Percentiles rank a stretch among this genome's conserved stretches.
These are phyloP conservation scores for Suhomyces choctaworum DNA, from an alignment of 1,139 yeast species.

Conservation along the genomic window DNA sequence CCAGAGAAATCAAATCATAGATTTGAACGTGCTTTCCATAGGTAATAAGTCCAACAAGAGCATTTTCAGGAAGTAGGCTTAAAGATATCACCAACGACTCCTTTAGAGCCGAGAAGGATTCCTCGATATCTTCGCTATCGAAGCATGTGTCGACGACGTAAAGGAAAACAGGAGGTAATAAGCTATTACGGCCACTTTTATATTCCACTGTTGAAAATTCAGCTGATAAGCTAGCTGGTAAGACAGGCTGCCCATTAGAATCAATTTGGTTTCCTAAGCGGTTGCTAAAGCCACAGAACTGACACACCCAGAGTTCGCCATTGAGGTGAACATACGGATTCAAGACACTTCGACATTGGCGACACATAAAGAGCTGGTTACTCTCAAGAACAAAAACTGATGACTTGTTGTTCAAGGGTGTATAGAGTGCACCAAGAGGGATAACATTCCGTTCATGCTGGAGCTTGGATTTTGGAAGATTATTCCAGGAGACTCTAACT, in stretches of 20 bases:
- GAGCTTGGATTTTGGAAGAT: slow-evolving; percentile 61
- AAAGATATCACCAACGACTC: slow-evolving; percentile 56
- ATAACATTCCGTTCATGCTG: slow-evolving; percentile 60
- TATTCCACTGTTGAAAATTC: slow-evolving; percentile 61
- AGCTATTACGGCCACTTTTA: slow-evolving; percentile 44
- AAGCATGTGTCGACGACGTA: slow-evolving; percentile 70
- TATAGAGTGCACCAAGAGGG: slow-evolving; percentile 65
- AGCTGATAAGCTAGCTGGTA: slow-evolving; percentile 40
- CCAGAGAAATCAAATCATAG: slow-evolving; percentile 51
- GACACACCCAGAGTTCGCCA: slow-evolving; percentile 61
- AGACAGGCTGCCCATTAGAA: slow-evolving; percentile 16
- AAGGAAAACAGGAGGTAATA: slow-evolving; percentile 54
- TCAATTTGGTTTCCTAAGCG: slow-evolving; percentile 27
- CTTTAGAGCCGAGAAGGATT: slow-evolving; percentile 48
- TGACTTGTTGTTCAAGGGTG: slow-evolving; percentile 60
- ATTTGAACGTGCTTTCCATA: slow-evolving; percentile 67
- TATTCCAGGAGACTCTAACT: slow-evolving; percentile 87
- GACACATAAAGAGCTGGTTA: slow-evolving; percentile 43
- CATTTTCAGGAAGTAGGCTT: slow-evolving; percentile 58
- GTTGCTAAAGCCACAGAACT: slow-evolving; percentile 59
- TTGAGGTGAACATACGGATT: slow-evolving; percentile 53
- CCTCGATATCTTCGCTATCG: slow-evolving; percentile 44
- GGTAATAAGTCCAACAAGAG: slow-evolving; percentile 58
- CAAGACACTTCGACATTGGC: slow-evolving; percentile 59
- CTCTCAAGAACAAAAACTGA: slow-evolving; percentile 37